These are phyloP conservation scores for Nasturtium officinale DNA, from an alignment of 345 rosid genomes.

Conservation along the genomic window DNA sequence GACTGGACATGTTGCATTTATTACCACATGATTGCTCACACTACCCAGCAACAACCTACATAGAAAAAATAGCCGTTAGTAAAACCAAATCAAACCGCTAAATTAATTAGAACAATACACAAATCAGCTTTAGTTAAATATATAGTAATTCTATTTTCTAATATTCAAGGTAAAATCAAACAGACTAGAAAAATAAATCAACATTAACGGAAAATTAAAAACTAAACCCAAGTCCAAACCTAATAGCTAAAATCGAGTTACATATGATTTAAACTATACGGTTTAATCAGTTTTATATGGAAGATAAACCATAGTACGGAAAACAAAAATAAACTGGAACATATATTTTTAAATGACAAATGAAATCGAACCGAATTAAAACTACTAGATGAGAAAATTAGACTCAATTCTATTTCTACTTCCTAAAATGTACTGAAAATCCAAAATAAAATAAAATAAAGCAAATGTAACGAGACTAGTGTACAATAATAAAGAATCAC, in stretches of 20 bases:
- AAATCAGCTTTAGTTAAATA: background rate
- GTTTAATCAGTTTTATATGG: background rate
- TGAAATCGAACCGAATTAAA: background rate
- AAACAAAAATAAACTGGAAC: background rate
- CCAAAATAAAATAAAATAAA: no score
- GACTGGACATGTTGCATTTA: constrained; percentile 74
- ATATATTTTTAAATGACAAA: background rate
- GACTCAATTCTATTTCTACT: background rate
- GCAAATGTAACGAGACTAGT: no score
- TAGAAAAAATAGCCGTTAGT: background rate
- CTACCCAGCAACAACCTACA: constrained; percentile 78
- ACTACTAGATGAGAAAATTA: no score
- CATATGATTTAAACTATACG: background rate
- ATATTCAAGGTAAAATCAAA: background rate
- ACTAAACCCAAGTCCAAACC: background rate
- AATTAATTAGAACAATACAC: background rate
- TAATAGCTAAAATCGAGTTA: background rate
- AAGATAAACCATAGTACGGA: background rate
- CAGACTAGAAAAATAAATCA: background rate
- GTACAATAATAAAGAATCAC: background rate
- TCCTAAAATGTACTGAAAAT: background rate
- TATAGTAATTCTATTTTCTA: no score
- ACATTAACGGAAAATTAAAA: background rate
- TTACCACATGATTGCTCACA: constrained; percentile 74
- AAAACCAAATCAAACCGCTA: background rate